phyloP scores from a whole-genome alignment of 2,329 filamentous ascomycete genomes.

The Aspergillus neoniger region DNA sequence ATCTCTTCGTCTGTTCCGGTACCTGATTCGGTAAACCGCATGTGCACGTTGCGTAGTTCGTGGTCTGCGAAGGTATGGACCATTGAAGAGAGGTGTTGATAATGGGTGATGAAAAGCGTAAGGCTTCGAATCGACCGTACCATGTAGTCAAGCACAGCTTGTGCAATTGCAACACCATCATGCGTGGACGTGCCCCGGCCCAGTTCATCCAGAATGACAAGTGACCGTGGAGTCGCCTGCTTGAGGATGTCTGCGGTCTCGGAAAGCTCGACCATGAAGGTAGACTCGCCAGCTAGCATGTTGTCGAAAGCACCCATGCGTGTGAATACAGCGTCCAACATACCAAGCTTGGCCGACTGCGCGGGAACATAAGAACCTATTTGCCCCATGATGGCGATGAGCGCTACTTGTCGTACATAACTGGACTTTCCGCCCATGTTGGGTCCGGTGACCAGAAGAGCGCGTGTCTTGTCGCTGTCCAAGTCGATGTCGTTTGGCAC shows the following conservation, averaged over 20 bases:
- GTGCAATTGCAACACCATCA: constrained; percentile 93
- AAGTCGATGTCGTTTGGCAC: constrained; percentile 86
- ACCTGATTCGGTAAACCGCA: constrained; percentile 71
- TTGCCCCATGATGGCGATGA: constrained; percentile 91
- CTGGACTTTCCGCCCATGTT: constrained; percentile 99
- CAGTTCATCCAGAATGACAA: constrained; percentile 93
- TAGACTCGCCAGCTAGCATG: constrained; percentile 89
- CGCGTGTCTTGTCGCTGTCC: constrained; percentile 64
- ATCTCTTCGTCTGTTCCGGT: constrained; percentile 70
- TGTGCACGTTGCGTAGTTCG: constrained; percentile 84
- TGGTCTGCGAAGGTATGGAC: constrained; percentile 66
- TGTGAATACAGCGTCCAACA: constrained; percentile 89
- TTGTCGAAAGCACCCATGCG: constrained; percentile 97
- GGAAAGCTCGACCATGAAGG: constrained; percentile 96
- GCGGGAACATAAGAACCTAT: constrained; percentile 94
- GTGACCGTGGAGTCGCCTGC: constrained; percentile 76
- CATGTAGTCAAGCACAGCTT: constrained; percentile 84
- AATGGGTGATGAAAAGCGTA: constrained; percentile 96
- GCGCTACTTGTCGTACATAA: constrained; percentile 88
- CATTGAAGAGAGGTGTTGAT: constrained; percentile 80
- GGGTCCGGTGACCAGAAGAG: constrained; percentile 88
- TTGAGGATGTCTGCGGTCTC: constrained; percentile 92
- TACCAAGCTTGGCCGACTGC: constrained; percentile 69
- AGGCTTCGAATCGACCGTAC: constrained; percentile 73
- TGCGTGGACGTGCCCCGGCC: constrained; percentile 92